Evolutionary conservation across 768 basidiomycete species (phyloP).

Genomic region (Mycena galopus): DNA sequence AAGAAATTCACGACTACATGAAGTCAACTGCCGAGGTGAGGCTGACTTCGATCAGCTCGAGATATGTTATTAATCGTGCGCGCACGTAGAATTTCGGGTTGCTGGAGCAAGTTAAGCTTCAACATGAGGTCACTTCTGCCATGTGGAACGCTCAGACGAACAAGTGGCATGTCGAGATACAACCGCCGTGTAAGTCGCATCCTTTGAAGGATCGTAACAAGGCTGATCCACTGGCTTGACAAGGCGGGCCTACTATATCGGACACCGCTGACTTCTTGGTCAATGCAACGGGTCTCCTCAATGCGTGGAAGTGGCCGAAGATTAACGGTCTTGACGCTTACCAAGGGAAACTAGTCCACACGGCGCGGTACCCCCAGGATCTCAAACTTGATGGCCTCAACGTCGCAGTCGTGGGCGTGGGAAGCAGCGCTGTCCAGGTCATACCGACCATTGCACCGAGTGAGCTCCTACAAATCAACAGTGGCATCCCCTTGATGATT

Average conservation of each 20-base stretch:
- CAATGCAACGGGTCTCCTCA: conserved; percentile 40
- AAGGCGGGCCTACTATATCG: neutral
- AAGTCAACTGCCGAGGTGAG: conserved; percentile 8
- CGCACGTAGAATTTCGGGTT: neutral
- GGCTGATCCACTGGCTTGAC: neutral
- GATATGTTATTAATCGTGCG: neutral
- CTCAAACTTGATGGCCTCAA: conserved; percentile 50
- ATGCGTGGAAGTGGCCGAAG: conserved; percentile 55
- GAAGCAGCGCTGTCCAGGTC: conserved; percentile 11
- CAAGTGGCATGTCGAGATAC: neutral
- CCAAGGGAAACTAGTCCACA: conserved; percentile 52
- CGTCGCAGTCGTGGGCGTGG: conserved; percentile 53
- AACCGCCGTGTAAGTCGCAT: neutral
- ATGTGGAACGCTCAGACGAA: conserved; percentile 4
- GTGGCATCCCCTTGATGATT: neutral
- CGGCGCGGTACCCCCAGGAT: conserved; percentile 47
- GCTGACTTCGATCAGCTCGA: neutral
- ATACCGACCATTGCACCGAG: conserved; percentile 12
- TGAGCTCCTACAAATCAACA: conserved; percentile 1
- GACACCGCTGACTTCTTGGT: conserved; percentile 8
- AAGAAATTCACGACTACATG: conserved; percentile 11
- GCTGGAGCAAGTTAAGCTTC: neutral
- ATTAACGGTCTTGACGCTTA: conserved; percentile 51
- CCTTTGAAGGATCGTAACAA: neutral
- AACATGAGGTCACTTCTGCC: conserved; percentile 2